Percentiles rank a stretch among this genome's conserved stretches.
These are phyloP conservation scores for Vitellaria paradoxa DNA, from an alignment of 179 eudicot species.

Conservation along the genomic window DNA sequence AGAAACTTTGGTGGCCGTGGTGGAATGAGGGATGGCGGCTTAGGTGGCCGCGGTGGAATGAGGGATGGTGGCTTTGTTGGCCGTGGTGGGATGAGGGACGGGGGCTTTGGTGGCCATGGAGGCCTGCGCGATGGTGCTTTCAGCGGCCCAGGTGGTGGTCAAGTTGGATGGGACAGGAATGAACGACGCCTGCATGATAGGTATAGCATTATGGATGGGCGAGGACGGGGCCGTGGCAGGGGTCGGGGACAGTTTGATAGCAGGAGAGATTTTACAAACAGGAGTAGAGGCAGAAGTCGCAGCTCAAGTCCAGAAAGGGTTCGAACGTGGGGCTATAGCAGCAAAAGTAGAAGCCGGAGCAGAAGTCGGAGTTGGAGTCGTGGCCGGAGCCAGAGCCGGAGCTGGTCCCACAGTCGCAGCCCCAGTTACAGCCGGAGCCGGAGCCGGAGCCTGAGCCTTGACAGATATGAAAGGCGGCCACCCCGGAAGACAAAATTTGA, in stretches of 20 bases:
- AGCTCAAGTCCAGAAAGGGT: slow-evolving; percentile 92
- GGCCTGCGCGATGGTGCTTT: slow-evolving; percentile 35
- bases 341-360: slow-evolving; percentile 55
- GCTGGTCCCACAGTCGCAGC: neutral
- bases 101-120: slow-evolving; percentile 44
- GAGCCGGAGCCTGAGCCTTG: slow-evolving; percentile 32
- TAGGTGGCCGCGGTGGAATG: slow-evolving; percentile 47
- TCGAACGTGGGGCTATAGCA: slow-evolving; percentile 65
- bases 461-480: slow-evolving; percentile 31
- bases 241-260: slow-evolving; percentile 45
- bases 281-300: slow-evolving; percentile 68
- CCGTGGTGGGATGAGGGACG: slow-evolving; percentile 36
- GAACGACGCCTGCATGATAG: slow-evolving; percentile 48
- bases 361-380: slow-evolving; percentile 55
- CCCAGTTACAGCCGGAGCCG: slow-evolving; percentile 29
- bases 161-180: slow-evolving; percentile 53
- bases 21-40: slow-evolving; percentile 44
- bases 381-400: slow-evolving; percentile 39
- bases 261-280: slow-evolving; percentile 47
- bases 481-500: slow-evolving; percentile 40
- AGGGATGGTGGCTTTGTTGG: slow-evolving; percentile 38
- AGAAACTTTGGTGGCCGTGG: slow-evolving; percentile 51
- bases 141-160: slow-evolving; percentile 40
- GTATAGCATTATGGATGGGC: slow-evolving; percentile 45
- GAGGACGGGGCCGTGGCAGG: slow-evolving; percentile 51